These are phyloP conservation scores for Aspergillus pseudoterreus DNA, from an alignment of 2,329 filamentous ascomycete genomes.

Conservation along the genomic window DNA sequence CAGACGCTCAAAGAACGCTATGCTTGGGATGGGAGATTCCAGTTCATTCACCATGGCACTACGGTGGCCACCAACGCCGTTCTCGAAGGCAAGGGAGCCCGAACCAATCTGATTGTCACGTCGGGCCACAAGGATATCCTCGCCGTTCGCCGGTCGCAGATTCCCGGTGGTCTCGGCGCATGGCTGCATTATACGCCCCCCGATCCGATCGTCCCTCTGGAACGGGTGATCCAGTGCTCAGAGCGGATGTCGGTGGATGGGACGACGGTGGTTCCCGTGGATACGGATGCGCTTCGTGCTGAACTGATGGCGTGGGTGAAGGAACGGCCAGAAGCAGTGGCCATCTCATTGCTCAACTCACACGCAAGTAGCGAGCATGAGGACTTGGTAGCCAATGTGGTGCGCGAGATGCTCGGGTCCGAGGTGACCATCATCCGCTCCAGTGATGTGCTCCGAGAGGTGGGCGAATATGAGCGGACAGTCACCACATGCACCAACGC, in stretches of 20 bases:
- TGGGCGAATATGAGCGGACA: constrained; percentile 49
- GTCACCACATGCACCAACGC: constrained; percentile 49
- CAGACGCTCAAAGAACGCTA: constrained; percentile 36
- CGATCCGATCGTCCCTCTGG: constrained; percentile 47
- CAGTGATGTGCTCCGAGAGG: constrained; percentile 45
- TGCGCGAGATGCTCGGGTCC: constrained; percentile 43
- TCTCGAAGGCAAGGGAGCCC: constrained; percentile 49
- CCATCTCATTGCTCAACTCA: constrained; percentile 47
- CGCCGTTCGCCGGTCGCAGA: constrained; percentile 46
- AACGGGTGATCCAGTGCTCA: constrained; percentile 44
- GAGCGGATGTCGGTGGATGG: constrained; percentile 46
- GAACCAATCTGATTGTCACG: constrained; percentile 46
- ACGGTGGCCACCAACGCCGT: constrained; percentile 50
- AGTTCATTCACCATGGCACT: constrained; percentile 50
- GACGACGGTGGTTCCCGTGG: constrained; percentile 27
- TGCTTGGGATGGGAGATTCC: constrained; percentile 44
- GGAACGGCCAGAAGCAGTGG: constrained; percentile 40
- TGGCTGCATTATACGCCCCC: constrained; percentile 50
- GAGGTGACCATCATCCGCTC: constrained; percentile 45
- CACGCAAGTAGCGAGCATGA: constrained; percentile 46
- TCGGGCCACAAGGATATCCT: constrained; percentile 50
- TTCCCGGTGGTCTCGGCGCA: constrained; percentile 49
- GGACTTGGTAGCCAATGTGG: constrained; percentile 33
- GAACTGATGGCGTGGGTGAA: too few species aligned
- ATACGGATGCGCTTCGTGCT: too few species aligned